These are phyloP conservation scores for Stemphylium lycopersici DNA, from an alignment of 2,329 filamentous ascomycete genomes.

Conservation along the genomic window DNA sequence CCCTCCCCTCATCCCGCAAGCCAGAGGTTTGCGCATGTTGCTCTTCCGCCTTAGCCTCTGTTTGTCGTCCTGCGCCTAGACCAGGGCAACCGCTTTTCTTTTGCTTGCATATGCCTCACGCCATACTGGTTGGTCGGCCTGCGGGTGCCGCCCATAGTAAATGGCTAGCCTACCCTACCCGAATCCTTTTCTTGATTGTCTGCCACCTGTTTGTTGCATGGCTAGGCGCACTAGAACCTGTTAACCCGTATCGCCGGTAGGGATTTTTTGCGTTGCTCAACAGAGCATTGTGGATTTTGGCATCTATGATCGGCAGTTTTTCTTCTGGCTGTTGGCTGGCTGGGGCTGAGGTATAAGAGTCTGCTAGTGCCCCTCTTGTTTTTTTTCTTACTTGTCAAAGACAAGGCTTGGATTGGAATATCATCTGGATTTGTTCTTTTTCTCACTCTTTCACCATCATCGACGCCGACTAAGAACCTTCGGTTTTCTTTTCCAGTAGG, in stretches of 20 bases:
- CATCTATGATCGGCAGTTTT: constrained; percentile 11
- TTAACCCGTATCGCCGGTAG: constrained; percentile 20
- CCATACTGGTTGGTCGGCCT: constrained; percentile 14
- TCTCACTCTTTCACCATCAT: constrained; percentile 3
- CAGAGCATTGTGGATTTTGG: constrained; percentile 35
- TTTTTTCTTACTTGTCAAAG: constrained; percentile 6
- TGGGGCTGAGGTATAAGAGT: constrained; percentile 28
- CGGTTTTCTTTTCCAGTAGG: constrained; percentile 5
- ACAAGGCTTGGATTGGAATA: constrained; percentile 30
- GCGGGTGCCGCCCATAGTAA: constrained; percentile 11
- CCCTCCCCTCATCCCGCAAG: too few species aligned
- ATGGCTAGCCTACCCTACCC: constrained; percentile 3
- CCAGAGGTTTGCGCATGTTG: neutral
- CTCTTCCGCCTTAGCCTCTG: neutral
- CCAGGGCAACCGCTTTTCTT: neutral
- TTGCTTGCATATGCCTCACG: constrained; percentile 1
- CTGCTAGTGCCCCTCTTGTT: constrained; percentile 28
- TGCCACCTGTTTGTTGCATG: constrained; percentile 8
- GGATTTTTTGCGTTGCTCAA: constrained; percentile 20
- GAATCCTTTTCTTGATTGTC: constrained; percentile 14
- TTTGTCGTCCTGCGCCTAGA: neutral
- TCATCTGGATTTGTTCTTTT: constrained; percentile 27
- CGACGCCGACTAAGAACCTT: neutral
- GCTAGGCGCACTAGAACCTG: constrained; percentile 27
- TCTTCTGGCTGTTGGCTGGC: neutral